Base-by-base conservation (phyloP, 23 red algal genomes). In the Rhodosorus marinus region DNA sequence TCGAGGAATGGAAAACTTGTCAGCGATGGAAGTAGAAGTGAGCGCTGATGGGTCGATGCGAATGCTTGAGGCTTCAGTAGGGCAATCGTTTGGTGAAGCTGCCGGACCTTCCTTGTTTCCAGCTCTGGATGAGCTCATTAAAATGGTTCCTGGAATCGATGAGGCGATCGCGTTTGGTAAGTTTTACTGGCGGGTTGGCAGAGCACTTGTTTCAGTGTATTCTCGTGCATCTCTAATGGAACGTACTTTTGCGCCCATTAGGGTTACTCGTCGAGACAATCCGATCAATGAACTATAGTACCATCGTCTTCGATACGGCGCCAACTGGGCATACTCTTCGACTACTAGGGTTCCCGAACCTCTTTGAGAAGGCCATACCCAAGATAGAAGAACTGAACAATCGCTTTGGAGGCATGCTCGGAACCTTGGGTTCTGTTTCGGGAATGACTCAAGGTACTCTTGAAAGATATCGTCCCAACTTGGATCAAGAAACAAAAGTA, bases 241-340 rank as follows among this genome's bases (percentile, higher is more conserved):
- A n/a, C n/a, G n/a, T n/a, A n/a, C n/a, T n/a, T n/a, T n/a, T n/a
- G n/a, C n/a, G n/a, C n/a, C n/a, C n/a, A n/a, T n/a, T n/a, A n/a
- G n/a, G n/a, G n/a, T n/a, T n/a, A 6, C 62, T 98, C 20, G 81
- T 98, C 61, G 66, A 85, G 46, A 76, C 58, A 20, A 80, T 98
- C 35, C 58, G 59, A 33, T 68, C 80, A 15, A 98, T 98, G 90
- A 25, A 70, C 6, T 81, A 75, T 53, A 80, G 86, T 53, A 52
- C 69, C 17, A 62, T 98, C 0, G 49, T 98, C 8, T 98, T 98
- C 52, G 90, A 98, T 50, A 85, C 70, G 8, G 90, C 90, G 20
- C 90, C 90, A 33, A 98, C 90, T 17, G 90, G 90, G 23, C 90
- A 98, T 50, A 82, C 90, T 5, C 73, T 98, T 32, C 72, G 78